Conservation (phyloP, 1,284 basidiomycete species). For the Moesziomyces sp. region DNA sequence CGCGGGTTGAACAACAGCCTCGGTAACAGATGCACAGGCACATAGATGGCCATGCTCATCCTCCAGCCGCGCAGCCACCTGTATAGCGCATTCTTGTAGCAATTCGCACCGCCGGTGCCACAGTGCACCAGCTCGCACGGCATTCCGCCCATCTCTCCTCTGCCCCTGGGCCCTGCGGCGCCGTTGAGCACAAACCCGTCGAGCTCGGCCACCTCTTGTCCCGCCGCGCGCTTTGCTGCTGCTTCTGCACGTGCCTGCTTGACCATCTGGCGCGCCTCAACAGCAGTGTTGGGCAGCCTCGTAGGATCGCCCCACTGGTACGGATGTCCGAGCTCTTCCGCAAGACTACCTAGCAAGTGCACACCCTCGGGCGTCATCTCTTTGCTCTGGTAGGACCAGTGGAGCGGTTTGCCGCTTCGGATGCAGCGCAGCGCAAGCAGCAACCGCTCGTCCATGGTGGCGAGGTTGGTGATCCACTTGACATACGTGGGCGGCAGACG, state of each 20-base stretch:
- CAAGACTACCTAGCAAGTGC: conserved; percentile 44
- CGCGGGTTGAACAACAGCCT: conserved; percentile 65
- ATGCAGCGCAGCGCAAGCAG: conserved; percentile 62
- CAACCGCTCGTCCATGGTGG: conserved; percentile 67
- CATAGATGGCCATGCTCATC: conserved; percentile 67
- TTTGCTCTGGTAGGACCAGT: conserved; percentile 63
- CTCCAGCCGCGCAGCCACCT: conserved; percentile 65
- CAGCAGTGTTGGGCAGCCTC: conserved; percentile 33
- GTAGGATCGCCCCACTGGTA: conserved; percentile 59
- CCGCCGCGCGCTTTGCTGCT: not conserved
- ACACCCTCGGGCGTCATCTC: conserved; percentile 35
- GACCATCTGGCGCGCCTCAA: conserved; percentile 30
- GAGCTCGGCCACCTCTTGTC: not conserved
- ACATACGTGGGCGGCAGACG: conserved; percentile 64
- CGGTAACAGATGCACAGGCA: conserved; percentile 69
- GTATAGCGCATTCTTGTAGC: conserved; percentile 65
- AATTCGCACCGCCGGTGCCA: conserved; percentile 60
- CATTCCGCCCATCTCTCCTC: conserved; percentile 62
- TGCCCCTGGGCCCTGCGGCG: conserved; percentile 49
- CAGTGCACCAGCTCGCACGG: conserved; percentile 69
- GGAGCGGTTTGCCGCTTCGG: conserved; percentile 50
- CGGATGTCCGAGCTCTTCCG: conserved; percentile 57
- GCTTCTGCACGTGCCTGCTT: conserved; percentile 13
- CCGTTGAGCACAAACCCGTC: conserved; percentile 50
- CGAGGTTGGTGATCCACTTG: conserved; percentile 66